Evolutionary conservation across 1,284 basidiomycete genomes (phyloP).

Genomic region (Fomitopsis betulina): DNA sequence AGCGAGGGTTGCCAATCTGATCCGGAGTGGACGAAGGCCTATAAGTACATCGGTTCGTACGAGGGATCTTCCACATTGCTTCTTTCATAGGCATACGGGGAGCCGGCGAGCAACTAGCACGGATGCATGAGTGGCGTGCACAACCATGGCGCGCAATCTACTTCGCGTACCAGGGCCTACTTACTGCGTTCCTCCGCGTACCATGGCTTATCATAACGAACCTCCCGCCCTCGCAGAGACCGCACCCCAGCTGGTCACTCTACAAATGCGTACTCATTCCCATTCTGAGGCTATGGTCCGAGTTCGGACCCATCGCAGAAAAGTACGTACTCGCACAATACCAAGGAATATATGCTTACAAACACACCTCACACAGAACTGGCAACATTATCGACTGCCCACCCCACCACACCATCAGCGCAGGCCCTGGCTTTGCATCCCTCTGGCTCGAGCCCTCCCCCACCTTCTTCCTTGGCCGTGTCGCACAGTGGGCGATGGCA

Average conservation of each 20-base stretch:
- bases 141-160: background rate
- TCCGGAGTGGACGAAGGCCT: too few species aligned
- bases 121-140: background rate
- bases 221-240: background rate
- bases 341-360: background rate
- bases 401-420: background rate
- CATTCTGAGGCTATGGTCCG: background rate
- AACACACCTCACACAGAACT: background rate
- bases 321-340: background rate
- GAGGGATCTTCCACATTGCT: background rate
- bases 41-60: too few species aligned
- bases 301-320: constrained; percentile 1
- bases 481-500: constrained; percentile 12
- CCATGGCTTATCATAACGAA: background rate
- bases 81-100: too few species aligned
- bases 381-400: constrained; percentile 1
- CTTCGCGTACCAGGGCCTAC: background rate
- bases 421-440: background rate
- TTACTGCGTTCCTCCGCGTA: background rate
- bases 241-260: constrained; percentile 3
- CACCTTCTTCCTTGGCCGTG: constrained; percentile 13
- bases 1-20: too few species aligned
- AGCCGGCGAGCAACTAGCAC: too few species aligned
- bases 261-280: background rate
- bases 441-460: constrained; percentile 16